A percentile compares a stretch with the other conserved stretches of the same genome.
Conservation (phyloP, 257 asterid genomes). For the Penstemon eatonii region DNA sequence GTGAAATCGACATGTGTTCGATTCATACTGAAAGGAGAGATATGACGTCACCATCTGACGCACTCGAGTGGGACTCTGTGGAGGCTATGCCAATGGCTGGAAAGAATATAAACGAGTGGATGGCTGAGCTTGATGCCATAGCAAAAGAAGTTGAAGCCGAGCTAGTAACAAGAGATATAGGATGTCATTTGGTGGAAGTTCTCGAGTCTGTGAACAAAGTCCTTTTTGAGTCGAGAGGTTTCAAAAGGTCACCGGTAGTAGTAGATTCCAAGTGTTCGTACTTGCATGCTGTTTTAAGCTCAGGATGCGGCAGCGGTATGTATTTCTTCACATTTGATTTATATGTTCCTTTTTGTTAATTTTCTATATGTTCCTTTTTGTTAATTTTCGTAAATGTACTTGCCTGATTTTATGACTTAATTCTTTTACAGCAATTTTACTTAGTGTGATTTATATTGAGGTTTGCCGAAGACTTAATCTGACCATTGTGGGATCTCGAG, state of each 20-base stretch:
- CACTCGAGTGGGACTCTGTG: conserved; percentile 47
- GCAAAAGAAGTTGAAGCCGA: conserved; percentile 91
- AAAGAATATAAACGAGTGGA: conserved; percentile 70
- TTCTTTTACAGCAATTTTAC: conserved; percentile 72
- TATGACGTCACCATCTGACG: conserved; percentile 32
- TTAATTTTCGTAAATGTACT: not conserved
- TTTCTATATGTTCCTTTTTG: conserved; percentile 8
- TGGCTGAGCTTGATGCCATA: conserved; percentile 70
- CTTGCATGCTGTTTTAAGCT: conserved; percentile 79
- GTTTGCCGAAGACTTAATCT: conserved; percentile 90
- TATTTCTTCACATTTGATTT: conserved; percentile 11
- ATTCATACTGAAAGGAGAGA: conserved; percentile 60
- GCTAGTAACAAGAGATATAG: conserved; percentile 77
- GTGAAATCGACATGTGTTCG: conserved; percentile 63
- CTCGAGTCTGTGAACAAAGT: conserved; percentile 83
- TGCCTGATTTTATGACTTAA: conserved; percentile 23
- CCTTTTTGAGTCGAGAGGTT: conserved; percentile 70
- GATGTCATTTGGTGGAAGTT: conserved; percentile 76
- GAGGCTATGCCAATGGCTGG: conserved; percentile 80
- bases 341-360: not conserved
- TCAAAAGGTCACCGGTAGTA: conserved; percentile 71
- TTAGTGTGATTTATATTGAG: conserved; percentile 90
- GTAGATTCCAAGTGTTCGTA: conserved; percentile 81
- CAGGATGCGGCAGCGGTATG: conserved; percentile 75
- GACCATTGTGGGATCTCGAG: conserved; percentile 91